Evolutionary conservation across 2,329 filamentous ascomycete genomes (phyloP).

Genomic region (Neofusicoccum ribis): DNA sequence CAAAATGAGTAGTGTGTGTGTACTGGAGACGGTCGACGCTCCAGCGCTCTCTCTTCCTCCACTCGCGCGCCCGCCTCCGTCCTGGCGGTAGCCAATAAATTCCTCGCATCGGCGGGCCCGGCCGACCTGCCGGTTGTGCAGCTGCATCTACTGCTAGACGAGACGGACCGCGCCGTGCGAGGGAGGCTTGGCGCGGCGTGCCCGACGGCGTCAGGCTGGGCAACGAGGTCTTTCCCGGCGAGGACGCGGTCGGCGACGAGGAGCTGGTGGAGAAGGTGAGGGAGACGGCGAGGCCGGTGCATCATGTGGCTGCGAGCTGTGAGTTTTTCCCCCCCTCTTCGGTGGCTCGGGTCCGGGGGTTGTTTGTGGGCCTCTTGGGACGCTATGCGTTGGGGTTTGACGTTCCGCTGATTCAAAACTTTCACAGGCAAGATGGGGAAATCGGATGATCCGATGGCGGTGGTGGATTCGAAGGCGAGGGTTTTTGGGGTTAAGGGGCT

Average conservation of each 20-base stretch:
- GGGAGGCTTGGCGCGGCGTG: conserved; percentile 16
- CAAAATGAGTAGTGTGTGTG: too few relatives aligned
- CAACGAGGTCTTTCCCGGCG: background rate
- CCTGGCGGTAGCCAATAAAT: too few relatives aligned
- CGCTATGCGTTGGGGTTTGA: background rate
- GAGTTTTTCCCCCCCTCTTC: background rate
- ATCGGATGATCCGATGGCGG: conserved; percentile 32
- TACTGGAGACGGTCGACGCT: too few relatives aligned
- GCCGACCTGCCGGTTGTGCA: conserved; percentile 27
- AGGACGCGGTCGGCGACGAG: background rate
- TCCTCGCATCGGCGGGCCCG: conserved; percentile 25
- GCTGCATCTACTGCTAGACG: conserved; percentile 27
- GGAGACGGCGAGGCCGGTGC: background rate
- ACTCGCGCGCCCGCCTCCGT: too few relatives aligned
- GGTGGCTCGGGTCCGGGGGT: too few relatives aligned
- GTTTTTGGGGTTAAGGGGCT: conserved; percentile 32
- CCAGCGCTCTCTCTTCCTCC: too few relatives aligned
- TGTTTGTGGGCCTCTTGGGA: too few relatives aligned
- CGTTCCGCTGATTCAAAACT: background rate
- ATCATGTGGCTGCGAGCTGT: background rate
- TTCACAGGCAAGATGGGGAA: conserved; percentile 25
- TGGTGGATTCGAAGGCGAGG: conserved; percentile 36
- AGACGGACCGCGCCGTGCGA: conserved; percentile 26
- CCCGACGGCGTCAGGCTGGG: background rate
- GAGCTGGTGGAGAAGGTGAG: background rate